Percentiles rank a stretch among this genome's conserved stretches.
phyloP scores from a whole-genome alignment of 108 stramenopile genomes.

The Cylindrotheca closterium region DNA sequence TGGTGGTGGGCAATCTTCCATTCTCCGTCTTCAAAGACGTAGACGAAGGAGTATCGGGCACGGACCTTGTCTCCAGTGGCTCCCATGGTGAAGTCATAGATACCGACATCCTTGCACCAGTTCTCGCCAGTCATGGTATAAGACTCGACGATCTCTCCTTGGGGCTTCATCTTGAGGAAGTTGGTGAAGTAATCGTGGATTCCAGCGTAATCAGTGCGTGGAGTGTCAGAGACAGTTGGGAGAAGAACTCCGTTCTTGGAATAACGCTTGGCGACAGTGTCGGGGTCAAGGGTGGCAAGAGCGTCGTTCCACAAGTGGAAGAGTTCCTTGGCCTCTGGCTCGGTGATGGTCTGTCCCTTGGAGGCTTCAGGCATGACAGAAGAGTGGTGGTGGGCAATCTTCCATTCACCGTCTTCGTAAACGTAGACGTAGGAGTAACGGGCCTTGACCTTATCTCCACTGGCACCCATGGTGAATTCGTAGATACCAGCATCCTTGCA shows the following conservation, averaged over 20 bases:
- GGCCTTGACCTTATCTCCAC: slow-evolving; percentile 51
- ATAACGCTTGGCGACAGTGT: slow-evolving; percentile 42
- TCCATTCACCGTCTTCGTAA: too few relatives aligned
- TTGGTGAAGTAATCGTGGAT: slow-evolving; percentile 50
- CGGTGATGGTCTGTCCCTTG: too few relatives aligned
- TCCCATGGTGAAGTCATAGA: too few relatives aligned
- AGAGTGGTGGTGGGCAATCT: too few relatives aligned
- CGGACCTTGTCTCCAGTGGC: slow-evolving; percentile 53
- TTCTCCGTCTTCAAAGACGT: slow-evolving; percentile 57
- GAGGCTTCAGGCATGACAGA: slow-evolving; percentile 55
- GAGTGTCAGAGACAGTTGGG: slow-evolving; percentile 40
- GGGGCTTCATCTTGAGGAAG: slow-evolving; percentile 47
- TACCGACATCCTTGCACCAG: slow-evolving; percentile 42
- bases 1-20: too few relatives aligned
- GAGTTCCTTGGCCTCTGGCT: too few relatives aligned
- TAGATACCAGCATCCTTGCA: slow-evolving; percentile 58
- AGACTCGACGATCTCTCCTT: slow-evolving; percentile 38
- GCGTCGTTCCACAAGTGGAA: slow-evolving; percentile 49
- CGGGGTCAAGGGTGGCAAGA: slow-evolving; percentile 42
- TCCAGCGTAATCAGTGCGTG: slow-evolving; percentile 30
- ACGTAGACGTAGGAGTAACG: slow-evolving; percentile 63
- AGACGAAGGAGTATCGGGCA: slow-evolving; percentile 58
- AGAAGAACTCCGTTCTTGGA: slow-evolving; percentile 39
- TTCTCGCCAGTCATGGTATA: slow-evolving; percentile 15
- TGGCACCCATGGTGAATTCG: slow-evolving; percentile 62